Base-by-base conservation (phyloP, 1,139 yeast species). In the Martiniozyma asiatica region DNA sequence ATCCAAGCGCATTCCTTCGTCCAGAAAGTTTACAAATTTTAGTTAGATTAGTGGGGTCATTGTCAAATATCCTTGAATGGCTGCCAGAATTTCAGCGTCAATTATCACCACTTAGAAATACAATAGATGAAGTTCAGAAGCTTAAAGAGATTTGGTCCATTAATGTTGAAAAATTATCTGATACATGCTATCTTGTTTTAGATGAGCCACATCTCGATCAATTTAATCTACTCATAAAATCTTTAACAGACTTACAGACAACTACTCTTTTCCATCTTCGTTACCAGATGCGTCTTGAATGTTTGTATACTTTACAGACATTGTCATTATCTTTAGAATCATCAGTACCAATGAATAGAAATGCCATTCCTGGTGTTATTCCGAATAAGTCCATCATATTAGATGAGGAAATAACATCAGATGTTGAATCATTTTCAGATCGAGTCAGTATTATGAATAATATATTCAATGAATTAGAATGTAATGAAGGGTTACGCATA, bases 41-140 rank as follows among this genome's bases (percentile, higher is more conserved):
- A 20, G 58, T 70, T 26, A 51, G 68, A 43, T 55, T 78, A 35
- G 47, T 68, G 29, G 53, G 59, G 22, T 61, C 77, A 7, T 40
- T 68, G 3, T 50, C 57, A 17, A 61, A 73, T 69, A 52, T 73
- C 20, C 51, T 68, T 37, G 43, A 59, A 14, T 70, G 81, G 82
- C 51, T 75, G 27, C 75, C 75, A 6, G 41, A 47, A n/a, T 47
- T 71, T 38, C 56, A 56, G 30, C 61, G 65, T 27, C 61, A 63
- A 29, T 65, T 66, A 22, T 60, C 66, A 1, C 54, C 57, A 8
- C 17, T 33, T 2, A 26, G 25, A 13, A 22, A 27, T 3, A 35
- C 37, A 12, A 24, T 37, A 7, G 36, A 39, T 8, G 33, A 33
- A 17, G 25, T 38, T 11, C 39, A 43, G 16, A 31, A 38, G 12